These are phyloP conservation scores for Grammothele lineata DNA, from an alignment of 768 basidiomycete genomes.

Conservation along the genomic window DNA sequence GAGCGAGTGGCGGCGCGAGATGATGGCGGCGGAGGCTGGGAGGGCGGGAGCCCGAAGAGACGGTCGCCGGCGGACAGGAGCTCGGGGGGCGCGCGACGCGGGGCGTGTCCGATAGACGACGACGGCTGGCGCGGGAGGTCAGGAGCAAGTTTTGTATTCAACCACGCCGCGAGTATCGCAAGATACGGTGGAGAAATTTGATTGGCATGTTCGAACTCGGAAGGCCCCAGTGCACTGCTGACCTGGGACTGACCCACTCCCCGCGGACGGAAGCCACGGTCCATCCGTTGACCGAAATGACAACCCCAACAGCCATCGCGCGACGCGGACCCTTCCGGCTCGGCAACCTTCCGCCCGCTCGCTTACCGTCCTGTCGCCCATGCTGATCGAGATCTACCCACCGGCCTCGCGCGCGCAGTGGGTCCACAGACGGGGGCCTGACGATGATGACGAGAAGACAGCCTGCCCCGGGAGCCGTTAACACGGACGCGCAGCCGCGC, in stretches of 20 bases:
- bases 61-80: too few relatives aligned
- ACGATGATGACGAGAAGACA: too few relatives aligned
- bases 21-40: not conserved
- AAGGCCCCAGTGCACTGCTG: conserved; percentile 3
- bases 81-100: not conserved
- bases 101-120: conserved; percentile 5
- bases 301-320: too few relatives aligned
- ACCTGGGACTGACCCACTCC: not conserved
- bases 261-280: conserved; percentile 8
- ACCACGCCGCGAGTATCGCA: conserved; percentile 3
- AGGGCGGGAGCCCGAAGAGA: not conserved
- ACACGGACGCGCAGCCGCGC: too few relatives aligned
- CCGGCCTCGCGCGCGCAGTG: too few relatives aligned
- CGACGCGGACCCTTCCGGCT: too few relatives aligned
- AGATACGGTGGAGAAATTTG: conserved; percentile 9
- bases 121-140: not conserved
- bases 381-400: too few relatives aligned
- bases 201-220: conserved; percentile 9
- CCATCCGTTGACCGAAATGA: conserved; percentile 5
- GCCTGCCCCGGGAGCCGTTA: too few relatives aligned
- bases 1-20: too few relatives aligned
- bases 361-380: too few relatives aligned
- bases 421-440: too few relatives aligned
- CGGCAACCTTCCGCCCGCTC: too few relatives aligned
- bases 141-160: conserved; percentile 2